phyloP scores from a whole-genome alignment of 345 rosid species.

The Eucalyptus virginea region DNA sequence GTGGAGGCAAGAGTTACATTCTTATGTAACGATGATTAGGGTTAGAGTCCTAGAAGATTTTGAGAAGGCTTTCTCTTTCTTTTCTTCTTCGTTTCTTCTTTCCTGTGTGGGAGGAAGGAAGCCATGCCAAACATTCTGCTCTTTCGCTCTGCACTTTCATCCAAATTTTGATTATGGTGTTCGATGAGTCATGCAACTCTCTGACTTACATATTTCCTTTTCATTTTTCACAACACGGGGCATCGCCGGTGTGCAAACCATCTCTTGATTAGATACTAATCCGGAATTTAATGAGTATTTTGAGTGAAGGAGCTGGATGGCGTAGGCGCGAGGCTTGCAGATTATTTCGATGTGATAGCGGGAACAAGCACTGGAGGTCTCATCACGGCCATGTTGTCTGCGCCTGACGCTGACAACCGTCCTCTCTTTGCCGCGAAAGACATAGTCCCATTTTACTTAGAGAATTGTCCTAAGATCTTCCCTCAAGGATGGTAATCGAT shows the following conservation, averaged over 20 bases:
- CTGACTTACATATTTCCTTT: background rate
- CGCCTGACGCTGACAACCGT: conserved; percentile 34
- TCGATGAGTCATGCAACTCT: background rate
- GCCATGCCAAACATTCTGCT: background rate
- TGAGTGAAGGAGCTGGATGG: background rate
- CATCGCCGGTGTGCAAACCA: background rate
- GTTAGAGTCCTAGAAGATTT: background rate
- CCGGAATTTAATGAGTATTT: background rate
- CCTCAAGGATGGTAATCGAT: conserved; percentile 34
- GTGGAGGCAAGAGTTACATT: background rate
- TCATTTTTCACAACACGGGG: background rate
- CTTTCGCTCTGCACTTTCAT: background rate
- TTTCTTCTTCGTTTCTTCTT: background rate
- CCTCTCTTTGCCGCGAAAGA: conserved; percentile 54
- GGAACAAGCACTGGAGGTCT: background rate
- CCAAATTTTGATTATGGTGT: background rate
- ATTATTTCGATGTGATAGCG: background rate
- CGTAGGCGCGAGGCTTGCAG: background rate
- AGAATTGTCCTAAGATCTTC: conserved; percentile 49
- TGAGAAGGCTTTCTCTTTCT: background rate
- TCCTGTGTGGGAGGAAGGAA: background rate
- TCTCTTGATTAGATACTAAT: background rate
- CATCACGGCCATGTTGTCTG: conserved; percentile 19
- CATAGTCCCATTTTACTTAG: conserved; percentile 48
- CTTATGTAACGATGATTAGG: background rate